Conservation (phyloP, 306 rosid genomes). For the Boehmeria nivea region DNA sequence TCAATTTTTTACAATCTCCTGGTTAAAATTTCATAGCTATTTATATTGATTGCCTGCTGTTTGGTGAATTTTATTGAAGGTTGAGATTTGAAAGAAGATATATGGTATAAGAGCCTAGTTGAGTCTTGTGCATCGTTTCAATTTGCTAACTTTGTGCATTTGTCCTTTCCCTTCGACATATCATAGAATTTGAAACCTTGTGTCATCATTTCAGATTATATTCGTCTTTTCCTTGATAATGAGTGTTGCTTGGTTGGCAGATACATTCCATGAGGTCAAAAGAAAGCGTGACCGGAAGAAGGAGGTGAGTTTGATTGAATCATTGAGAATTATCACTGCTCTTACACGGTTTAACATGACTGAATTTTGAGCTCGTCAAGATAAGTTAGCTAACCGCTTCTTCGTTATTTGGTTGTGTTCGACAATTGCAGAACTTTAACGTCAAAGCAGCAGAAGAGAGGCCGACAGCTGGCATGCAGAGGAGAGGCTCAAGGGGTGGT, state of each 20-base stretch:
- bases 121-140: background rate
- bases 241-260: constrained; percentile 36
- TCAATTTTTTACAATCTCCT: no score
- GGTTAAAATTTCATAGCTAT: no score
- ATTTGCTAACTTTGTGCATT: background rate
- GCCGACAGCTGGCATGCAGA: constrained; percentile 35
- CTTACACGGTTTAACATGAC: background rate
- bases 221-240: constrained; percentile 7
- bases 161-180: constrained; percentile 4
- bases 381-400: no score
- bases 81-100: no score
- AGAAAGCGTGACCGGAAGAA: constrained; percentile 64
- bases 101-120: background rate
- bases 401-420: constrained; percentile 1
- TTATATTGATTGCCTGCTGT: no score
- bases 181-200: background rate
- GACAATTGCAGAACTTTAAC: constrained; percentile 41
- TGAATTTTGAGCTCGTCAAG: background rate
- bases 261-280: constrained; percentile 80
- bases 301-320: constrained; percentile 38
- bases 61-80: no score
- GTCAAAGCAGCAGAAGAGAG: constrained; percentile 43
- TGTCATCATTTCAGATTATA: background rate
- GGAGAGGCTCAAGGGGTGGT: constrained; percentile 57
- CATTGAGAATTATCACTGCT: background rate